phyloP scores from a whole-genome alignment of 257 asterid species.

The Lycium ferocissimum region DNA sequence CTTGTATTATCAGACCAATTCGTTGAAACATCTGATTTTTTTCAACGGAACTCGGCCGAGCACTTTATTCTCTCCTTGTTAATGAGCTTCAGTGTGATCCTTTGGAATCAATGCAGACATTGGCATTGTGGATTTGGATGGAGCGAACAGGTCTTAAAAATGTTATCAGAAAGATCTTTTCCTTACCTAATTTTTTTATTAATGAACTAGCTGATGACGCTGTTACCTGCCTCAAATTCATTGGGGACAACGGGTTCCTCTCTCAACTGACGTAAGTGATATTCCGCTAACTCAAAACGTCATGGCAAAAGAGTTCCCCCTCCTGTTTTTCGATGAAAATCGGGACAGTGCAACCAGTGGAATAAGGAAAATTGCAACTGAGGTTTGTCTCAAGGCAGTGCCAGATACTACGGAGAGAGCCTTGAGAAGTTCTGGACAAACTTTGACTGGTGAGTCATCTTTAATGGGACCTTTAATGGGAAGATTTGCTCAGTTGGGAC shows the following conservation, averaged over 20 bases:
- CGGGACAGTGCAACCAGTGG: conserved; percentile 28
- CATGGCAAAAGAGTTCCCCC: conserved; percentile 42
- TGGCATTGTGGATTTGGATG: conserved; percentile 71
- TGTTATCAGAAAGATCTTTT: conserved; percentile 41
- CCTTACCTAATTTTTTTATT: conserved; percentile 42
- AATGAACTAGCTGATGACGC: conserved; percentile 64
- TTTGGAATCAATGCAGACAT: conserved; percentile 49
- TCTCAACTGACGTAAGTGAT: conserved; percentile 32
- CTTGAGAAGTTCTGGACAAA: conserved; percentile 33
- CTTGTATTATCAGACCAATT: neutral
- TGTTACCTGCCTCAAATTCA: conserved; percentile 47
- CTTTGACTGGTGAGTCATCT: neutral
- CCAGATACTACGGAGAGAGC: conserved; percentile 53
- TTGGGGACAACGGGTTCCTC: conserved; percentile 28
- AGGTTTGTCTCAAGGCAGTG: conserved; percentile 48
- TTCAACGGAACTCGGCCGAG: no score
- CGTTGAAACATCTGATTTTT: neutral
- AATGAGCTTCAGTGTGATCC: conserved; percentile 58
- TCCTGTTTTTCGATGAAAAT: conserved; percentile 42
- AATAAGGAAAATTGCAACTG: conserved; percentile 34
- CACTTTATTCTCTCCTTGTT: conserved; percentile 57
- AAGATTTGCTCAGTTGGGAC: conserved; percentile 33
- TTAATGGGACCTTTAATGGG: conserved; percentile 29
- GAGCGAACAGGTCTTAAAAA: conserved; percentile 47
- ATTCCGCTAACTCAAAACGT: conserved; percentile 53